Conservation (phyloP, 2,329 filamentous ascomycete genomes). For the Helotiales sp. region DNA sequence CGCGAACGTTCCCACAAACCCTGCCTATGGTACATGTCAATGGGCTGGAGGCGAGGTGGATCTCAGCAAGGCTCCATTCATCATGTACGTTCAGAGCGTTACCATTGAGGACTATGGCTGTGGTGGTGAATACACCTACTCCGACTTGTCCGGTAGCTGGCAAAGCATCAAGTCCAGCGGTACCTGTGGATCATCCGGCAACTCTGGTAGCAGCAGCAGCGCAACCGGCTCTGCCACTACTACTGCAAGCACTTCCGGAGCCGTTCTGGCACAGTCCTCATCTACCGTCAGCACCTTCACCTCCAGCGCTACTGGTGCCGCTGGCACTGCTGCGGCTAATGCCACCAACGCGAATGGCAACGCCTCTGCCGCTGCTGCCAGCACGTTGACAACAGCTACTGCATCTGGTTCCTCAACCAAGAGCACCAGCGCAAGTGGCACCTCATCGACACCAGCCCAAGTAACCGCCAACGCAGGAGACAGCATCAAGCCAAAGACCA, state of each 20-base stretch:
- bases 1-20: slow-evolving; percentile 42
- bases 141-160: slow-evolving; percentile 47
- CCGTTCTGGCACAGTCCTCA: slow-evolving; percentile 5
- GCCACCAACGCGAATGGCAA: neutral
- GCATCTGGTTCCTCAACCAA: slow-evolving; percentile 5
- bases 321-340: slow-evolving; percentile 8
- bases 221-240: slow-evolving; percentile 6
- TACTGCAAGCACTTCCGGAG: neutral
- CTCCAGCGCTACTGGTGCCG: slow-evolving; percentile 5
- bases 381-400: slow-evolving; percentile 17
- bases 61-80: slow-evolving; percentile 46
- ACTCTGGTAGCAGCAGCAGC: neutral
- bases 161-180: slow-evolving; percentile 45
- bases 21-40: slow-evolving; percentile 56
- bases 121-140: slow-evolving; percentile 49
- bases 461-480: slow-evolving; percentile 30
- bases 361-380: slow-evolving; percentile 9
- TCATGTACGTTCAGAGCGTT: slow-evolving; percentile 51
- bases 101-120: slow-evolving; percentile 52
- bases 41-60: slow-evolving; percentile 65
- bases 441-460: neutral
- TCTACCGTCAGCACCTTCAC: slow-evolving; percentile 12
- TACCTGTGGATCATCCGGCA: slow-evolving; percentile 21
- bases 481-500: slow-evolving; percentile 25
- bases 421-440: slow-evolving; percentile 35